phyloP scores from a whole-genome alignment of 352 stramenopile genomes.

The Peronospora destructor region DNA sequence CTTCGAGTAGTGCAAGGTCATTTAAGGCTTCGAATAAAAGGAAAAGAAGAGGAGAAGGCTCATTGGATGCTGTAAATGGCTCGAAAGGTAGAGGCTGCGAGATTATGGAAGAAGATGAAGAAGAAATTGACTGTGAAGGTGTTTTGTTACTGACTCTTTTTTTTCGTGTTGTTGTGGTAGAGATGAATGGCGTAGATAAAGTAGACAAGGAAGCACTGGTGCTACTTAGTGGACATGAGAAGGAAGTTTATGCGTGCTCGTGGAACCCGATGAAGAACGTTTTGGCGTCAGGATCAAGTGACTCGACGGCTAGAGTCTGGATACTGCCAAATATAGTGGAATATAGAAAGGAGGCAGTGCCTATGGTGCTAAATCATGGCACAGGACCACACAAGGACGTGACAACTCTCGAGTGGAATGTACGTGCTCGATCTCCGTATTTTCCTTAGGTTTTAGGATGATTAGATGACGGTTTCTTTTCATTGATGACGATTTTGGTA shows the following conservation, averaged over 20 bases:
- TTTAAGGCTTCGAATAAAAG: slow-evolving; percentile 72
- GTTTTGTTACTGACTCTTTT: background rate
- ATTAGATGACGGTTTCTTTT: background rate
- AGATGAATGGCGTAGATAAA: slow-evolving; percentile 63
- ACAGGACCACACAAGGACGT: slow-evolving; percentile 94
- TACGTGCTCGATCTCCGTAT: slow-evolving; percentile 30
- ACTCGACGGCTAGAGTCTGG: slow-evolving; percentile 94
- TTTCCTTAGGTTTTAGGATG: background rate
- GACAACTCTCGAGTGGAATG: slow-evolving; percentile 96
- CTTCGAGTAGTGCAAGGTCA: slow-evolving; percentile 56
- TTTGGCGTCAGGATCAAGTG: slow-evolving; percentile 93
- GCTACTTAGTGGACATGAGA: slow-evolving; percentile 74
- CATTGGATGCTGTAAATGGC: slow-evolving; percentile 54
- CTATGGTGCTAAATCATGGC: slow-evolving; percentile 70
- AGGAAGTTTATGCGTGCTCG: slow-evolving; percentile 94
- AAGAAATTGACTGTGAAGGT: background rate
- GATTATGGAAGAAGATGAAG: background rate
- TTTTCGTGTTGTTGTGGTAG: slow-evolving; percentile 18
- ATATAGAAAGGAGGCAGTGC: slow-evolving; percentile 30
- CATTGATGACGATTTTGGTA: slow-evolving; percentile 30
- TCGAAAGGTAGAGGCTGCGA: slow-evolving; percentile 43
- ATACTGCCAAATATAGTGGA: slow-evolving; percentile 71
- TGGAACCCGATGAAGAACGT: slow-evolving; percentile 95
- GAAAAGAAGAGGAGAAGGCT: slow-evolving; percentile 72
- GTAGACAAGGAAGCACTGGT: slow-evolving; percentile 53